Conservation (phyloP, 768 basidiomycete genomes). For the Podaxis carcinomalis region DNA sequence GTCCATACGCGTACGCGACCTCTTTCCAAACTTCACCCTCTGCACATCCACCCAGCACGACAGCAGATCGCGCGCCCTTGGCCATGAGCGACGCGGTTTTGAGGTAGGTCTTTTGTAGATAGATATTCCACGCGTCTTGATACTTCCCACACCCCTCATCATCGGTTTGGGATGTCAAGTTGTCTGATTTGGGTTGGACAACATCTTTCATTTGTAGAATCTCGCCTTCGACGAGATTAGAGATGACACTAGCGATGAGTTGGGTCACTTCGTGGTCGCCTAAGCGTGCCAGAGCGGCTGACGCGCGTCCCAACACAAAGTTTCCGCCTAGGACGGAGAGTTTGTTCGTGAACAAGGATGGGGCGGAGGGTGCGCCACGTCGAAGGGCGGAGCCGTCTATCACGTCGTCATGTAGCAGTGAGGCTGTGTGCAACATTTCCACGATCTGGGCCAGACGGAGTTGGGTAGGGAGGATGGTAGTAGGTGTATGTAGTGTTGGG, state of each 20-base stretch:
- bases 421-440: conserved; percentile 96
- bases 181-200: conserved; percentile 31
- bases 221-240: conserved; percentile 92
- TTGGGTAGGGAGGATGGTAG: conserved; percentile 73
- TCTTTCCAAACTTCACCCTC: conserved; percentile 90
- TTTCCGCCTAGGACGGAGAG: conserved; percentile 85
- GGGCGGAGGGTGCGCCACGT: conserved; percentile 74
- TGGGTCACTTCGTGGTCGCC: conserved; percentile 85
- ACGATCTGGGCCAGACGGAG: conserved; percentile 88
- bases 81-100: conserved; percentile 95
- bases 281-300: conserved; percentile 73
- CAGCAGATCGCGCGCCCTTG: conserved; percentile 82
- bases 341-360: conserved; percentile 83
- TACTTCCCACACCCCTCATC: conserved; percentile 19
- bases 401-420: conserved; percentile 94
- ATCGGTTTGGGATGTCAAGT: conserved; percentile 12
- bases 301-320: conserved; percentile 85
- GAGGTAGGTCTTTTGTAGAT: conserved; percentile 90
- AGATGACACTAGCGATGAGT: conserved; percentile 79
- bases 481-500: conserved; percentile 8
- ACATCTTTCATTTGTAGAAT: conserved; percentile 76
- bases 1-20: conserved; percentile 92
- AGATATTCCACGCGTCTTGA: conserved; percentile 64
- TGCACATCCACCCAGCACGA: conserved; percentile 80
- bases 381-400: conserved; percentile 81